phyloP scores from a whole-genome alignment of 2,329 filamentous ascomycete genomes.

The Teratosphaeriaceae sp. region DNA sequence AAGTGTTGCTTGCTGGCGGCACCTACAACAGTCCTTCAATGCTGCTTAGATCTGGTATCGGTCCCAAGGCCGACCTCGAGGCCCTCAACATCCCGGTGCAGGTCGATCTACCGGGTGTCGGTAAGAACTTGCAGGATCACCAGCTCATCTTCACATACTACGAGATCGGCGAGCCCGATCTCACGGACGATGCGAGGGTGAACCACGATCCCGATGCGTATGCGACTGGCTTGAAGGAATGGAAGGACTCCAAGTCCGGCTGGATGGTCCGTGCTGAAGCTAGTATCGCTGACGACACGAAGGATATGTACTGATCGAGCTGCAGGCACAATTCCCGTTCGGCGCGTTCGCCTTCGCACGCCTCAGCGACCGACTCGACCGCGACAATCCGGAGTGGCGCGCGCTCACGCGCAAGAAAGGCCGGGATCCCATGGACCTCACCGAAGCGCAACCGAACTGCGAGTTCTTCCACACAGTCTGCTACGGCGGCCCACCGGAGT shows the following conservation, averaged over 20 bases:
- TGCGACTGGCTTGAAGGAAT: slow-evolving; percentile 46
- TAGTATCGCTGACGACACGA: no score
- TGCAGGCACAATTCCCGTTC: slow-evolving; percentile 58
- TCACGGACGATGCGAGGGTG: slow-evolving; percentile 52
- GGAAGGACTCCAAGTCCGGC: slow-evolving; percentile 53
- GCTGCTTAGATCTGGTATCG: slow-evolving; percentile 59
- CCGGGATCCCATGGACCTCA: slow-evolving; percentile 58
- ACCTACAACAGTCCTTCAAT: slow-evolving; percentile 58
- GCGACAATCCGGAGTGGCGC: slow-evolving; percentile 49
- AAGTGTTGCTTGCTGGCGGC: slow-evolving; percentile 43
- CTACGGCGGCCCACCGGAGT: slow-evolving; percentile 56
- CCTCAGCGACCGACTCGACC: slow-evolving; percentile 51
- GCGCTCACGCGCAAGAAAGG: slow-evolving; percentile 39
- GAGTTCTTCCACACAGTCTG: slow-evolving; percentile 59
- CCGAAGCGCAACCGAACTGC: slow-evolving; percentile 50
- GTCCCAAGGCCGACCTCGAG: slow-evolving; percentile 47
- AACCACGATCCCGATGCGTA: slow-evolving; percentile 48
- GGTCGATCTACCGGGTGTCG: slow-evolving; percentile 55
- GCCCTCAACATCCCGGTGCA: slow-evolving; percentile 49
- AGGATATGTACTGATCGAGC: no score
- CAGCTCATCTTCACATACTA: slow-evolving; percentile 51
- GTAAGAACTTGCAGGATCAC: slow-evolving; percentile 57
- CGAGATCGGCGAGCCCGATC: slow-evolving; percentile 44
- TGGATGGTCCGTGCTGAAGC: no score
- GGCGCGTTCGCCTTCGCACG: slow-evolving; percentile 56